Conservation (phyloP, 805 yeast genomes). For the Pichia ethanolica region DNA sequence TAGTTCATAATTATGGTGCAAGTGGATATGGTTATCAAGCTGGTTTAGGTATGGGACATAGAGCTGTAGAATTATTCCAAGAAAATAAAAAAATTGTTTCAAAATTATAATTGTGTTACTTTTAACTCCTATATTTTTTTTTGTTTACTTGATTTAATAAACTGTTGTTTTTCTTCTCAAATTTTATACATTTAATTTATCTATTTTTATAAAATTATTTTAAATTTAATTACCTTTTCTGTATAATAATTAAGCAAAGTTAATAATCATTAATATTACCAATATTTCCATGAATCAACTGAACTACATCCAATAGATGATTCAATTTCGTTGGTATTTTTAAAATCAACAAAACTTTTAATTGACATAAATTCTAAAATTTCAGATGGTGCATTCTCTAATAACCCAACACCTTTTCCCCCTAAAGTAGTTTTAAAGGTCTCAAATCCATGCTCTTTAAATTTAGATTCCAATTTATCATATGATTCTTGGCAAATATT, state of each 20-base stretch:
- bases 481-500: slow-evolving; percentile 28
- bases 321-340: slow-evolving; percentile 42
- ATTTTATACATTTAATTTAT: not conserved
- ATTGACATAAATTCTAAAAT: slow-evolving; percentile 17
- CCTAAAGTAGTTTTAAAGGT: slow-evolving; percentile 78
- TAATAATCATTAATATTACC: slow-evolving; percentile 33
- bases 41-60: slow-evolving; percentile 51
- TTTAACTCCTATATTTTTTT: not conserved
- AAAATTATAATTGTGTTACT: slow-evolving; percentile 1
- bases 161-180: not conserved
- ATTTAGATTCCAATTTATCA: slow-evolving; percentile 30
- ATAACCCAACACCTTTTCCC: slow-evolving; percentile 77
- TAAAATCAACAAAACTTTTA: slow-evolving; percentile 32
- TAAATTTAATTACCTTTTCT: too few species aligned
- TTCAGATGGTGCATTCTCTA: slow-evolving; percentile 17
- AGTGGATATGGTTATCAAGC: slow-evolving; percentile 62
- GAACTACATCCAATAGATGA: slow-evolving; percentile 36
- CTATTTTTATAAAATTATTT: too few species aligned
- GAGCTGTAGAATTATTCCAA: slow-evolving; percentile 34
- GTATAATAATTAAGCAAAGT: not conserved
- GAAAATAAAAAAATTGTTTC: slow-evolving; percentile 4
- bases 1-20: slow-evolving; percentile 70
- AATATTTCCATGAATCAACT: slow-evolving; percentile 48
- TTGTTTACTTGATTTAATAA: too few species aligned
- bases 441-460: slow-evolving; percentile 49